Evolutionary conservation across 371 early-diverging fungal species (phyloP), one percentile per base, ranked within the genome.

Genomic region (Sporodiniella umbellata): DNA sequence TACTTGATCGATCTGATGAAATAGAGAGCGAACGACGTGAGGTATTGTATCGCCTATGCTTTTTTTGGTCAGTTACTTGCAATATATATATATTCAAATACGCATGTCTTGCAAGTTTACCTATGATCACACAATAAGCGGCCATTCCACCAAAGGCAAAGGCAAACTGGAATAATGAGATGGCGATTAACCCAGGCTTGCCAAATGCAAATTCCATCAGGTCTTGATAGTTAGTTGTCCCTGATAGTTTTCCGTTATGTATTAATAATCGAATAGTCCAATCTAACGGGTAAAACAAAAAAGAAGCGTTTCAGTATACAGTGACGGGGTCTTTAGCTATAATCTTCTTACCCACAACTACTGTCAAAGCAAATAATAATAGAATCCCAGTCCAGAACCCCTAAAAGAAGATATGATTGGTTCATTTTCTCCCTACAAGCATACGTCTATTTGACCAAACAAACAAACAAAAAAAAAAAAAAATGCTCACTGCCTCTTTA

Each of bases 121-220:
- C 87, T 23, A 90, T 81, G 55, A 90, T 88, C 14, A 90, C 89
- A 42, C 85, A 82, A 58, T 85, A 90, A 3, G 90, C 88, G 33
- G 83, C 82, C 88, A 88, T 88, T 24, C 90, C 90, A 51, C 91
- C 91, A 71, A 88, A 88, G 5, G 89, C 88, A 80, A 90, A 89
- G 18, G 79, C 81, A 60, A 89, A 88, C 53, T 89, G 89, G 56
- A 88, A 87, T 43, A 88, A 63, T 3, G 89, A 89, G 45, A 85
- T 89, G 14, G 77, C 75, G 42, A 86, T 62, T 19, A 87, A 57
- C 4, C 91, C 91, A 17, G 78, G 48, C 26, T 79, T 78, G 33
- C 91, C 91, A 65, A 89, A 89, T 33, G 88, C 81, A 54, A 83
- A 79, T 62, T 81, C 75, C 52, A 89, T 72, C 42, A 91, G 49